Evolutionary conservation across 2,329 filamentous ascomycete genomes (phyloP).

Genomic region (Blastomyces silverae): DNA sequence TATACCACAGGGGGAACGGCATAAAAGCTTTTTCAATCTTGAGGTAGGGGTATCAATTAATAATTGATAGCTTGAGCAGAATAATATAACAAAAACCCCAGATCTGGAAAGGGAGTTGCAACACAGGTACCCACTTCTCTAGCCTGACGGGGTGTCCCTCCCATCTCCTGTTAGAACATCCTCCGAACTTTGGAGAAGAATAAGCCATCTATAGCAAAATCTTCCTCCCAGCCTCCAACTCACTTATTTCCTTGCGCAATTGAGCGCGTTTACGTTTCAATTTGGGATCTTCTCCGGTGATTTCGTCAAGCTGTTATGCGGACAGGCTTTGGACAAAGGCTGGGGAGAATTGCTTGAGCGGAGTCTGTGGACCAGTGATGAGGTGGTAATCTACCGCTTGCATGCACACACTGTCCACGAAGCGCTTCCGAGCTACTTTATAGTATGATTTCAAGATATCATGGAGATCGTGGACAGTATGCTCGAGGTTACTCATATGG

Average conservation of each 20-base stretch:
- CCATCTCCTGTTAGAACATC: neutral
- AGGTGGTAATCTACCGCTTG: slow-evolving; percentile 53
- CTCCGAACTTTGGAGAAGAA: no score
- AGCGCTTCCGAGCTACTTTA: no score
- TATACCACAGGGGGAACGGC: no score
- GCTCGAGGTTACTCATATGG: slow-evolving; percentile 31
- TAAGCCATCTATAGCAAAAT: neutral
- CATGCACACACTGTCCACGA: slow-evolving; percentile 53
- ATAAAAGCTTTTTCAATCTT: no score
- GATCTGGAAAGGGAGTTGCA: neutral
- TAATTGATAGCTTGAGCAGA: no score
- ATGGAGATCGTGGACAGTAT: slow-evolving; percentile 27
- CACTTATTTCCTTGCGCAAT: slow-evolving; percentile 42
- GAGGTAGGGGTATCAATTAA: no score
- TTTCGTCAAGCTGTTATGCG: slow-evolving; percentile 45
- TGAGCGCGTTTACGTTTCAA: slow-evolving; percentile 39
- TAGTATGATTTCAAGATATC: slow-evolving; percentile 57
- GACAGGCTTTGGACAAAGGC: slow-evolving; percentile 46
- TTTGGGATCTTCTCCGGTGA: slow-evolving; percentile 52
- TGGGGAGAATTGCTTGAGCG: slow-evolving; percentile 39
- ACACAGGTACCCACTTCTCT: neutral
- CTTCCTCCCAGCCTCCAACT: neutral
- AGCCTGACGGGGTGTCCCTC: no score
- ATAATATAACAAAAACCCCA: no score
- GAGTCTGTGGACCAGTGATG: slow-evolving; percentile 40